phyloP scores from a whole-genome alignment of 257 asterid species.

The Nicotiana noctiflora region DNA sequence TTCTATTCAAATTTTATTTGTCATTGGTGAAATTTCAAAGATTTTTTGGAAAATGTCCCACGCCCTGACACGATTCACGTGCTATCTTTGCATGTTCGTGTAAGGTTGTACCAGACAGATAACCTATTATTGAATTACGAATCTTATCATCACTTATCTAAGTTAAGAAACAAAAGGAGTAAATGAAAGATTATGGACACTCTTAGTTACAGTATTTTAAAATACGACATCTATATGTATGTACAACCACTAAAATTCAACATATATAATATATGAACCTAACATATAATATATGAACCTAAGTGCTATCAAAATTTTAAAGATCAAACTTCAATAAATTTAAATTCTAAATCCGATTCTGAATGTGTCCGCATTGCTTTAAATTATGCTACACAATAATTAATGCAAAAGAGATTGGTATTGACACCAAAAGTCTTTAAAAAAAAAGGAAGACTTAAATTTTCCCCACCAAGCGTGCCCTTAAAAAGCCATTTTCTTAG shows the following conservation, averaged over 20 bases:
- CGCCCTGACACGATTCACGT: neutral
- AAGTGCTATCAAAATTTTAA: neutral
- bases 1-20: neutral
- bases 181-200: neutral
- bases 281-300: neutral
- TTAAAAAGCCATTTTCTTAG: conserved; percentile 26
- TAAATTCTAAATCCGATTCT: neutral
- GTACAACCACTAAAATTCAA: neutral
- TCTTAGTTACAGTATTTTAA: neutral
- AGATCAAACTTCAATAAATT: neutral
- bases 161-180: neutral
- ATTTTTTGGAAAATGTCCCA: neutral
- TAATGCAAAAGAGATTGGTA: neutral
- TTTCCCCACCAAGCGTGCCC: conserved; percentile 13
- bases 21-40: neutral
- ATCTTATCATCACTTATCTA: neutral
- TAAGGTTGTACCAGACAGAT: neutral
- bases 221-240: neutral
- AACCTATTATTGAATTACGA: neutral
- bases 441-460: conserved; percentile 1
- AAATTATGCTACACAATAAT: neutral
- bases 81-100: neutral
- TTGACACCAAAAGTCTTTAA: conserved; percentile 18
- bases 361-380: neutral
- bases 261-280: neutral